Base-by-base conservation (phyloP, 2,329 filamentous ascomycete genomes). In the Akanthomyces dipterigenus region DNA sequence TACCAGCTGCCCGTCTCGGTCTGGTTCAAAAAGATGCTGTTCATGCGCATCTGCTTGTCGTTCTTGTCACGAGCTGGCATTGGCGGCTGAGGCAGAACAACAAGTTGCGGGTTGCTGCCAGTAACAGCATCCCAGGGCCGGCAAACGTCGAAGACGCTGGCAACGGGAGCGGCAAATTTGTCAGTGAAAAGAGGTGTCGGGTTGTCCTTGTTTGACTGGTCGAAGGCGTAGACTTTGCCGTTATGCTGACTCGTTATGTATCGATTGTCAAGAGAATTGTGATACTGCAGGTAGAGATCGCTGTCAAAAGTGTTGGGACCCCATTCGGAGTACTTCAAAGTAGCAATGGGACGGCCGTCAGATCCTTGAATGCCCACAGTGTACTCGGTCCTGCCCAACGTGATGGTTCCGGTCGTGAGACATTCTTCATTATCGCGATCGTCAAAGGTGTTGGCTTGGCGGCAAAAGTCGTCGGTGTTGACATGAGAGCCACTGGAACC, bases 291-390 rank as follows among this genome's bases (percentile, higher is more conserved):
- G 68, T 91, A 87, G 7, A 99, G 84, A 71, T 99, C 95, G 65
- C 85, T 85, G 73, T 99, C 93, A 63, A 88, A 90, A 63, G 89
- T 96, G 73, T 99, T 99, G 16, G 93, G 90, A 0, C 87, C 88
- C 95, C 95, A 99, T 73, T 99, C 95, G 12, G 91, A 89, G 71
- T 96, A 99, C 66, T 87, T 93, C 67, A 99, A 84, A 0, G 91
- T 96, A 69, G 92, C 96, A 64, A 99, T 88, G 8, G 86, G 84
- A 63, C 88, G 84, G 1, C 88, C 88, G 66, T 89, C 84, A 49
- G 82, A 84, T 63, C 90, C 88, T 65, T 92, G 88, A 49, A 99
- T 96, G 61, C 83, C 86, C 63, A 99, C 88, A 6, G 85, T 93
- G 74, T 99, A 99, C 72, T 97, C 92, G 43, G 91, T 91, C 56